Evolutionary conservation across 2,329 filamentous ascomycete genomes (phyloP).

Genomic region (Malbranchea zuffiana): DNA sequence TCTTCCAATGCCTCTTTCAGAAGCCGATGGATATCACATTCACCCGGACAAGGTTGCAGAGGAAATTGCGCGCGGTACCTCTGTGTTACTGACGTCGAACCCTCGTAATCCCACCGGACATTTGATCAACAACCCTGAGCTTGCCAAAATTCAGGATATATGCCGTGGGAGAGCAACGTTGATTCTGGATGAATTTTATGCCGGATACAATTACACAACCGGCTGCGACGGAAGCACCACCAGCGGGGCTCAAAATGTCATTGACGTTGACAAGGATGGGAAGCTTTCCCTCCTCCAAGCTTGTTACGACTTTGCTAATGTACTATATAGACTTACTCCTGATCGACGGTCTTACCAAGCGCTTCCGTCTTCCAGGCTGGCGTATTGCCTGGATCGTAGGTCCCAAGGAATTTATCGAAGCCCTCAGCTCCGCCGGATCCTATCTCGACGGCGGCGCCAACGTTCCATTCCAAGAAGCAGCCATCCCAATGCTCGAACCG

Average conservation of each 20-base stretch:
- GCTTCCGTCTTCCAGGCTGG: conserved; percentile 92
- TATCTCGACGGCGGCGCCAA: conserved; percentile 93
- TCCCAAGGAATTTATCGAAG: conserved; percentile 91
- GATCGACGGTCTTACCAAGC: conserved; percentile 91
- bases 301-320: conserved; percentile 8
- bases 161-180: conserved; percentile 83
- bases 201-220: conserved; percentile 89
- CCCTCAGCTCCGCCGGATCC: conserved; percentile 81
- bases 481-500: conserved; percentile 86
- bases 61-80: conserved; percentile 74
- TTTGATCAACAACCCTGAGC: conserved; percentile 71
- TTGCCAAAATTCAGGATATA: conserved; percentile 84
- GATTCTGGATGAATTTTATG: conserved; percentile 95
- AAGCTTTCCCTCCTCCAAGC: conserved; percentile 11
- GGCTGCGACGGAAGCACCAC: conserved; percentile 85
- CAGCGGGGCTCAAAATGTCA: conserved; percentile 77
- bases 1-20: conserved; percentile 72
- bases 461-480: conserved; percentile 90
- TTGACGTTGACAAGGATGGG: conserved; percentile 72
- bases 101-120: conserved; percentile 88
- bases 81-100: conserved; percentile 88
- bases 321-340: conserved; percentile 65
- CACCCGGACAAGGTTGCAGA: conserved; percentile 87
- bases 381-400: conserved; percentile 93
- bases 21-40: conserved; percentile 84